These are phyloP conservation scores for Claviceps capensis DNA, from an alignment of 2,329 filamentous ascomycete genomes.

Conservation along the genomic window DNA sequence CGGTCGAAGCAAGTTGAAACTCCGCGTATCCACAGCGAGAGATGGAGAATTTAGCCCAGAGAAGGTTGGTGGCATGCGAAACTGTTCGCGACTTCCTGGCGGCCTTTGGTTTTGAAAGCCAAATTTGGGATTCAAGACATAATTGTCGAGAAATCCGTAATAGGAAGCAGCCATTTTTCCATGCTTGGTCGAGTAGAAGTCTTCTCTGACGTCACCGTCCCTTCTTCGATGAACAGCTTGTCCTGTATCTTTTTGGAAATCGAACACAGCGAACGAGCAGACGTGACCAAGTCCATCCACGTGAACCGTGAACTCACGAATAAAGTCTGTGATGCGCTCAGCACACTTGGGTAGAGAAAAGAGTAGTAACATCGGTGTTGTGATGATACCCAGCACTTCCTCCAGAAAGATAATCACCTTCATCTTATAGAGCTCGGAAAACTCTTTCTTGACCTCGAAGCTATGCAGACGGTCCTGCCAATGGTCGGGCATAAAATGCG, in stretches of 20 bases:
- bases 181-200: slow-evolving; percentile 91
- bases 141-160: slow-evolving; percentile 89
- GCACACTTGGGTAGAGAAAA: slow-evolving; percentile 77
- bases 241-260: slow-evolving; percentile 72
- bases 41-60: slow-evolving; percentile 55
- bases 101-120: slow-evolving; percentile 49
- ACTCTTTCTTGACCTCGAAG: slow-evolving; percentile 84
- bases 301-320: slow-evolving; percentile 93
- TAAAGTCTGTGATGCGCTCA: slow-evolving; percentile 92
- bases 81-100: slow-evolving; percentile 38
- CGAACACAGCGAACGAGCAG: slow-evolving; percentile 94
- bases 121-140: slow-evolving; percentile 60
- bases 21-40: slow-evolving; percentile 40
- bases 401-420: slow-evolving; percentile 86
- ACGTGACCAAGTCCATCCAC: slow-evolving; percentile 93
- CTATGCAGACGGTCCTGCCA: slow-evolving; percentile 89
- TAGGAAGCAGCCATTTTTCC: slow-evolving; percentile 98
- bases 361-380: slow-evolving; percentile 80
- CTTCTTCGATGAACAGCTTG: slow-evolving; percentile 24
- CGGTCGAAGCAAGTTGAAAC: slow-evolving; percentile 29
- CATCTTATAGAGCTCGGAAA: slow-evolving; percentile 80
- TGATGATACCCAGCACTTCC: slow-evolving; percentile 82
- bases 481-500: slow-evolving; percentile 77
- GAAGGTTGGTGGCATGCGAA: slow-evolving; percentile 64
- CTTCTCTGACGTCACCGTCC: slow-evolving; percentile 59